Evolutionary conservation across 352 stramenopile species (phyloP), one percentile per base, ranked within the genome.

Genomic region (Labyrinthula sp.): DNA sequence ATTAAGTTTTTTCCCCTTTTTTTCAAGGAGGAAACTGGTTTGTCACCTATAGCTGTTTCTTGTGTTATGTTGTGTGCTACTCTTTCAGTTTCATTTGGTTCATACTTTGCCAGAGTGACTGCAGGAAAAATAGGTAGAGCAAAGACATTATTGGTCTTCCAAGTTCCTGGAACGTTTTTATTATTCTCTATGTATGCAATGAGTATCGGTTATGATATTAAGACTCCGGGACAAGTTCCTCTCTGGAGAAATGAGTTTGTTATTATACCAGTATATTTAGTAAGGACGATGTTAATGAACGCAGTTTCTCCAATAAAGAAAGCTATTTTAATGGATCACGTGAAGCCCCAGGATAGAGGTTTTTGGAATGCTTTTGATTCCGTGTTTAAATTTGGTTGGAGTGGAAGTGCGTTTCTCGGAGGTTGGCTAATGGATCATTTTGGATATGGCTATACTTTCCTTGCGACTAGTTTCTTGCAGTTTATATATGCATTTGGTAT

Each of bases 1-100:
- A 56, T 71, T 22, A 72, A 71, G 39, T 74, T 68, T 48, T 74
- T 74, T 41, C 64, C 66, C 7, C 40, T 74, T 10, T 74, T 71
- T 40, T 72, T 74, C 50, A 70, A 69, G 34, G 57, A 73, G 22
- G 59, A 68, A 17, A 38, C 58, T 15, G 57, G 54, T 14, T 54
- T 75, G 45, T 56, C 56, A 20, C 65, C 65, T 5, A 54, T 54
- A 8, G 40, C 66, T 41, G 63, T 75, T 2, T 63, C 71, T 36
- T 22, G 55, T 12, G 58, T 73, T 20, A 73, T 68, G 41, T 38
- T 63, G 10, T 36, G 59, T 0, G 54, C 64, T 2, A 61, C 64
- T 0, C 17, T 75, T 15, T 28, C 40, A 8, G 68, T 72, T 54
- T 55, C 57, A 15, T 8, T 48, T 15, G 39, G 45, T 24, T 62